These are phyloP conservation scores for Aspergillus fijiensis DNA, from an alignment of 2,329 filamentous ascomycete species.

Conservation along the genomic window DNA sequence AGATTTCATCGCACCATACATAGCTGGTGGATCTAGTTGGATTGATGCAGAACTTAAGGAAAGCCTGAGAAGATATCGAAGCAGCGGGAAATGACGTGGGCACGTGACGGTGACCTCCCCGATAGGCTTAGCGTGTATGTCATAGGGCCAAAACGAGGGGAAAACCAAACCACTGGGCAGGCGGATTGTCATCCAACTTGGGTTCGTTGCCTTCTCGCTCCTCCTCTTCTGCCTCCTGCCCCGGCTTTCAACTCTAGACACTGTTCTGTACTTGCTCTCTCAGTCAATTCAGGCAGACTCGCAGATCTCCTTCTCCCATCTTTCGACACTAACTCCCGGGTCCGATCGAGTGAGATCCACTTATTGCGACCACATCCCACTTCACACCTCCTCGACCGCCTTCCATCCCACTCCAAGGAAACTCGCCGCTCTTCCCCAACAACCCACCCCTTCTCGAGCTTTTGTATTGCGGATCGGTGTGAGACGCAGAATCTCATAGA, in stretches of 20 bases:
- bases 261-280: not conserved
- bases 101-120: conserved; percentile 34
- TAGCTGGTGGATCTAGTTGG: not conserved
- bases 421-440: no score
- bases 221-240: not conserved
- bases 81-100: not conserved
- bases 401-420: conserved; percentile 8
- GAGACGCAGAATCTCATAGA: not conserved
- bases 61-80: not conserved
- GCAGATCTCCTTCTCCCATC: not conserved
- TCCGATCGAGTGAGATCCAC: not conserved
- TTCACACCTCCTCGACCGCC: conserved; percentile 5
- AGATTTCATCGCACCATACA: not conserved
- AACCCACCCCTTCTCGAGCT: not conserved
- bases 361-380: not conserved
- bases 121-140: conserved; percentile 38
- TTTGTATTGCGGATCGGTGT: not conserved
- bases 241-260: not conserved
- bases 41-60: no score
- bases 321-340: not conserved
- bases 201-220: not conserved
- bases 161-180: conserved; percentile 15
- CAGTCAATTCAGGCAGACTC: not conserved
- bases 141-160: conserved; percentile 36
- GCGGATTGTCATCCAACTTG: not conserved